Evolutionary conservation across 352 stramenopile species (phyloP).

Genomic region (Globisporangium alternatum): DNA sequence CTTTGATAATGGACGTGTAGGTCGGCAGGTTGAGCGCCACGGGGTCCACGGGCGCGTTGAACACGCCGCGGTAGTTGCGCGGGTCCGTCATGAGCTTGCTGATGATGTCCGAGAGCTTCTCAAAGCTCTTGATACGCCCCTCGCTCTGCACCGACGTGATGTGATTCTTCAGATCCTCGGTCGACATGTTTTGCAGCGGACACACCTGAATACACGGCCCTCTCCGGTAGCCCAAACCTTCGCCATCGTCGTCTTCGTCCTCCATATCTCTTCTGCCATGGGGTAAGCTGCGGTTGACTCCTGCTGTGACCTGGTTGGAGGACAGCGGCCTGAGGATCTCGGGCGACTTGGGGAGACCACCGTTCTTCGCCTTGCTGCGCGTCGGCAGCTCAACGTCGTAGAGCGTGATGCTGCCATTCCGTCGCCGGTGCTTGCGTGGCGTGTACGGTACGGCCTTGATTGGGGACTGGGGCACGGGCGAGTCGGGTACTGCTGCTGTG

Average conservation of each 20-base stretch:
- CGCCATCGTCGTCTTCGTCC: background rate
- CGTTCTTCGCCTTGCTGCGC: background rate
- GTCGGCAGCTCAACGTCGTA: slow-evolving; percentile 14
- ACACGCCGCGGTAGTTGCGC: slow-evolving; percentile 67
- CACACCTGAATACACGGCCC: slow-evolving; percentile 28
- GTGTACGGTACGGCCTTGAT: slow-evolving; percentile 21
- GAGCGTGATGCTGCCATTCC: slow-evolving; percentile 26
- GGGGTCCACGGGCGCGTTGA: slow-evolving; percentile 76
- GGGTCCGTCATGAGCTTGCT: slow-evolving; percentile 71
- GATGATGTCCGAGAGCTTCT: slow-evolving; percentile 62
- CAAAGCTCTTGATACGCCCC: slow-evolving; percentile 56
- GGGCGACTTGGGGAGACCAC: background rate
- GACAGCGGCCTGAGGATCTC: slow-evolving; percentile 21
- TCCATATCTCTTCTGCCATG: slow-evolving; percentile 23
- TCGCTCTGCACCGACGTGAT: slow-evolving; percentile 69
- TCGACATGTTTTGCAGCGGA: slow-evolving; percentile 60
- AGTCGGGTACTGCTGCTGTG: background rate
- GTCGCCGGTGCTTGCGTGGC: slow-evolving; percentile 36
- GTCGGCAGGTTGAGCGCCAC: slow-evolving; percentile 65
- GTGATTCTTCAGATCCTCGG: slow-evolving; percentile 50
- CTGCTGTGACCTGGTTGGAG: slow-evolving; percentile 21
- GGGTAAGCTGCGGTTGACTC: slow-evolving; percentile 59
- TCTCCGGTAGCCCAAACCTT: slow-evolving; percentile 11
- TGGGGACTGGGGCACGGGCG: slow-evolving; percentile 12
- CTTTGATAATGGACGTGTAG: slow-evolving; percentile 62